Percentiles rank a stretch among this genome's conserved stretches.
These are phyloP conservation scores for Wickerhamomyces ciferrii DNA, from an alignment of 805 yeast genomes.

Conservation along the genomic window DNA sequence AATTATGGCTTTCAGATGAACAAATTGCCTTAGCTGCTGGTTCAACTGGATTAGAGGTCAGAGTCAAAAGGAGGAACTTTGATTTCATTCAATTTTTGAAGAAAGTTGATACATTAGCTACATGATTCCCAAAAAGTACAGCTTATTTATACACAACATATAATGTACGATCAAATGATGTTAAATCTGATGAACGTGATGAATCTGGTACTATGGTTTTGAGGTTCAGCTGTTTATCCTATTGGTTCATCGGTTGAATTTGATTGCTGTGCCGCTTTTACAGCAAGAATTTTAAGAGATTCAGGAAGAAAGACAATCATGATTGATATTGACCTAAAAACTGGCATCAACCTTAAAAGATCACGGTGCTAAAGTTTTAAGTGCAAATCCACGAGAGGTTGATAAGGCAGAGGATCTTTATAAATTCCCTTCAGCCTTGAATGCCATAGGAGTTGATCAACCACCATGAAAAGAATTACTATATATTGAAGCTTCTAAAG, in stretches of 20 bases:
- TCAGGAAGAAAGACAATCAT: slow-evolving; percentile 86
- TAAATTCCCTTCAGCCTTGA: slow-evolving; percentile 91
- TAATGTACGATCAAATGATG: slow-evolving; percentile 84
- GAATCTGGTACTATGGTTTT: slow-evolving; percentile 92
- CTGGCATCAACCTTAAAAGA: slow-evolving; percentile 84
- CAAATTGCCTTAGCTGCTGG: slow-evolving; percentile 81
- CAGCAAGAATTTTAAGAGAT: slow-evolving; percentile 90
- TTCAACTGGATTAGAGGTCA: slow-evolving; percentile 71
- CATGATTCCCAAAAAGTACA: slow-evolving; percentile 97
- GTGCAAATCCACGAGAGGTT: slow-evolving; percentile 91
- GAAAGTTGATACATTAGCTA: slow-evolving; percentile 96
- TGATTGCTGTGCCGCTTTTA: slow-evolving; percentile 98
- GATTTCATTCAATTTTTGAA: slow-evolving; percentile 91
- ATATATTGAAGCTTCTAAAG: slow-evolving; percentile 78
- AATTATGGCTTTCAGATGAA: slow-evolving; percentile 91
- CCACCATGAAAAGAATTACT: slow-evolving; percentile 97
- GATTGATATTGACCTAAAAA: slow-evolving; percentile 98
- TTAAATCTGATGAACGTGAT: slow-evolving; percentile 72
- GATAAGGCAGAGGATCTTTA: slow-evolving; percentile 98
- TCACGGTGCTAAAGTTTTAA: slow-evolving; percentile 82
- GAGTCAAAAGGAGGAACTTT: slow-evolving; percentile 75
- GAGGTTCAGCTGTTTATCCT: slow-evolving; percentile 98
- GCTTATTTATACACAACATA: slow-evolving; percentile 95
- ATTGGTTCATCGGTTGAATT: slow-evolving; percentile 98
- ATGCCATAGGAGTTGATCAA: slow-evolving; percentile 90